Conservation (phyloP, 768 basidiomycete species). For the Boletus vermiculosoides region DNA sequence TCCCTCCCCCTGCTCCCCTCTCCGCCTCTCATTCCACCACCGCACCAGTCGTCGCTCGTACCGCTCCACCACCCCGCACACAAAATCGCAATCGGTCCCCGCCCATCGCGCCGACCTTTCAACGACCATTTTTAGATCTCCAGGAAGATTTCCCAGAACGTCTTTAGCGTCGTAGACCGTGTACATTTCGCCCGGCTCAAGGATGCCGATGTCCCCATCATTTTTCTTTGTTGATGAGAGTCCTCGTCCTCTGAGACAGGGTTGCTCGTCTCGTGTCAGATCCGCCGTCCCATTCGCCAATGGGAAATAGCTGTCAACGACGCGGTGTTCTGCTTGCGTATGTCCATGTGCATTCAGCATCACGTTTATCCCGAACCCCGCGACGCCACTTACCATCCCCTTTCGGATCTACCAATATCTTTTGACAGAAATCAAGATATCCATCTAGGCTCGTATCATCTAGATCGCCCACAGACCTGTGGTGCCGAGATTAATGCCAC, state of each 20-base stretch:
- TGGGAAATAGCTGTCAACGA: conserved; percentile 45
- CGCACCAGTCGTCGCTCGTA: conserved; percentile 63
- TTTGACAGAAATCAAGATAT: conserved; percentile 66
- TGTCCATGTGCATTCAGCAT: conserved; percentile 6
- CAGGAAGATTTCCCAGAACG: conserved; percentile 54
- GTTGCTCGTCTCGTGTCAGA: background rate
- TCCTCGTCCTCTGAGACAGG: conserved; percentile 2
- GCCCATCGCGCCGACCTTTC: conserved; percentile 50
- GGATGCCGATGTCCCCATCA: conserved; percentile 11
- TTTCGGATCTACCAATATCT: conserved; percentile 42
- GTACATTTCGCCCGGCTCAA: conserved; percentile 59
- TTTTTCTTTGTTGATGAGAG: conserved; percentile 11
- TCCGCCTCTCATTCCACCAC: conserved; percentile 41
- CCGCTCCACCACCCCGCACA: conserved; percentile 57
- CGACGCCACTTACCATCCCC: conserved; percentile 25
- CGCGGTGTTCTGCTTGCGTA: conserved; percentile 25
- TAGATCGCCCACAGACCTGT: conserved; percentile 55
- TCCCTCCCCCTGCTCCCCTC: background rate
- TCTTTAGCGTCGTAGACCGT: conserved; percentile 69
- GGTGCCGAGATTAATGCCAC: conserved; percentile 2
- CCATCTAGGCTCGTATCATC: conserved; percentile 53
- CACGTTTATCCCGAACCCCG: conserved; percentile 13
- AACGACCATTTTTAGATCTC: conserved; percentile 51
- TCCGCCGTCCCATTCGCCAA: conserved; percentile 15
- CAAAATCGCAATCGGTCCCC: conserved; percentile 51